These are phyloP conservation scores for Pyrenophora tritici-repentis DNA, from an alignment of 2,329 filamentous ascomycete genomes.

Conservation along the genomic window DNA sequence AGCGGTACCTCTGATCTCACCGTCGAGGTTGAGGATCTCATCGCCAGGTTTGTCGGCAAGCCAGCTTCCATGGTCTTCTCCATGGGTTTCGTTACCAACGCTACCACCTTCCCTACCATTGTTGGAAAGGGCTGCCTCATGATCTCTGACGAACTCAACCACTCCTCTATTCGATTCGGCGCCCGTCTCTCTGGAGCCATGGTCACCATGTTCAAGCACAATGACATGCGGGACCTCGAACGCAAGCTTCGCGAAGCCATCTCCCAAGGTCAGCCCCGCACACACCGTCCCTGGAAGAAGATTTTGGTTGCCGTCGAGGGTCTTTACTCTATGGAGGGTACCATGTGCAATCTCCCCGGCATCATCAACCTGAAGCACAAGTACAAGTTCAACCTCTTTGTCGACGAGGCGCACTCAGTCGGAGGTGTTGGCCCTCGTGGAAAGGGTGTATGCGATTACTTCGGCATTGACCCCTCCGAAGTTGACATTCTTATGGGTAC, in stretches of 20 bases:
- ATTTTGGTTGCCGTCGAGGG: conserved; percentile 95
- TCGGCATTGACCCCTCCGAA: conserved; percentile 82
- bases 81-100: conserved; percentile 98
- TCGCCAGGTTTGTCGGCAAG: conserved; percentile 93
- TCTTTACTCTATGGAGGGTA: conserved; percentile 98
- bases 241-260: conserved; percentile 86
- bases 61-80: conserved; percentile 95
- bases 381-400: conserved; percentile 96
- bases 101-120: conserved; percentile 87
- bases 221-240: conserved; percentile 89
- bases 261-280: conserved; percentile 93
- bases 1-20: conserved; percentile 86
- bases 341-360: conserved; percentile 96
- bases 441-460: conserved; percentile 96
- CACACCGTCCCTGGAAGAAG: conserved; percentile 99
- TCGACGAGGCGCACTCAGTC: conserved; percentile 96
- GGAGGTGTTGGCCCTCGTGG: conserved; percentile 88
- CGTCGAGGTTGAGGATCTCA: conserved; percentile 83
- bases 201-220: conserved; percentile 97
- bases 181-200: conserved; percentile 92
- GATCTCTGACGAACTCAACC: conserved; percentile 96
- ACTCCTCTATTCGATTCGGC: conserved; percentile 95
- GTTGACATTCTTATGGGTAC: conserved; percentile 98
- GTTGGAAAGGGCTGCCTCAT: conserved; percentile 92
- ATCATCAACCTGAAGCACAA: conserved; percentile 85